Evolutionary conservation across 2,329 filamentous ascomycete genomes (phyloP), one percentile per base, ranked within the genome.

Genomic region (Colletotrichum sp.): DNA sequence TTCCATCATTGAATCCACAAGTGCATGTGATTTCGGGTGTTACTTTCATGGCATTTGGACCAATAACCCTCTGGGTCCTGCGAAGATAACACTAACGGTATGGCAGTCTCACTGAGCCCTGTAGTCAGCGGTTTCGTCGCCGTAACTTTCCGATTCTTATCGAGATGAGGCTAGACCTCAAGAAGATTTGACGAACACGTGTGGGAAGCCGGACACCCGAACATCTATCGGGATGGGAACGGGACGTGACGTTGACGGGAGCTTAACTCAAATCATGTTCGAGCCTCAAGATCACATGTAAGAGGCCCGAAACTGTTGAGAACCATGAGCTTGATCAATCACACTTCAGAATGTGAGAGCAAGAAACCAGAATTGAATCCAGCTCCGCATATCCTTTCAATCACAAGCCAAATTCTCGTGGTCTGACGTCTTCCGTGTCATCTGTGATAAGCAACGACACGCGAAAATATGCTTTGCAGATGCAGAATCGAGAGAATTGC

Each of bases 241-340:
- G 64, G 64, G 64, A 67, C 64, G 43, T 67, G 39, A 67, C 64
- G 26, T 61, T 52, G 64, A 55, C 64, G 64, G 64, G 64, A 67
- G 64, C 64, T 67, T 34, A 67, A 67, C 64, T 21, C 24, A 66
- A 66, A 67, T 52, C 34, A 24, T 1, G 64, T 55, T 67, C 18
- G 14, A 32, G 26, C 26, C n/a, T 21, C 34, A 52, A 24, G 63
- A 66, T 67, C 30, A 67, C 64, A 67, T 67, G 64, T 67, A 28
- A 67, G 28, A 67, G 43, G 4, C 21, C 16, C 36, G 48, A 52
- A 67, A 21, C 10, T 67, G 43, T 67, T 67, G 43, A 30, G 39
- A 52, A 52, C 10, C 43, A 21, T 52, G n/a, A 67, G 16, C 64
- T 67, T n/a, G 21, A 18, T 32, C 10, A 52, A n/a, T 67, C 30